Percentiles rank a stretch among this genome's conserved stretches.
Conservation (phyloP, 441 rosid species). For the Adansonia gregorii region DNA sequence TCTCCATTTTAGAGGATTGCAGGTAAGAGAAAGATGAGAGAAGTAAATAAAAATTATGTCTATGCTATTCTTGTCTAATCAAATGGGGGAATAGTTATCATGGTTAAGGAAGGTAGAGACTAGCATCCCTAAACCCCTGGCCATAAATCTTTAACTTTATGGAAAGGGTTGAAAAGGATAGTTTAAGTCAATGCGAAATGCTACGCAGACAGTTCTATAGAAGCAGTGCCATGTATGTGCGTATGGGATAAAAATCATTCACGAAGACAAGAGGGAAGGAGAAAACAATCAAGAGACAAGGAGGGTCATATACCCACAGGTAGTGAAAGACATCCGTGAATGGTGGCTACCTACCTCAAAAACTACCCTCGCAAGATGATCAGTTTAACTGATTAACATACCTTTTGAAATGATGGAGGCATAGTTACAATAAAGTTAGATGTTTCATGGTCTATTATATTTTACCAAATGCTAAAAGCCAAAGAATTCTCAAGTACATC, state of each 20-base stretch:
- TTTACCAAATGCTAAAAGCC: neutral
- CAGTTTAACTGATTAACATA: neutral
- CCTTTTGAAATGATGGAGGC: neutral
- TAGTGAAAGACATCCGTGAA: neutral
- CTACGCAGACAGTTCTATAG: too few relatives aligned
- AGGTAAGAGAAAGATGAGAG: conserved; percentile 2
- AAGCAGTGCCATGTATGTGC: too few relatives aligned
- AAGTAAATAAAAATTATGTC: neutral
- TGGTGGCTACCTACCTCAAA: neutral
- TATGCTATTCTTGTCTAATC: neutral
- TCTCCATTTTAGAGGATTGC: neutral
- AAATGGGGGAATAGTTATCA: neutral
- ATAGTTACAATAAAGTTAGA: neutral
- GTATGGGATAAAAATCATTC: too few relatives aligned
- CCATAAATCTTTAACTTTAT: too few relatives aligned
- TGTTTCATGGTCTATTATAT: neutral
- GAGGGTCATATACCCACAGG: neutral
- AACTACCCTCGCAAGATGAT: neutral
- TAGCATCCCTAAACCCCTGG: neutral
- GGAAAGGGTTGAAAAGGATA: neutral
- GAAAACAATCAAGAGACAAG: neutral
- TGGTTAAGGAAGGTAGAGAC: conserved; percentile 4
- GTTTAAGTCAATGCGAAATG: too few relatives aligned
- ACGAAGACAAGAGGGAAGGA: too few relatives aligned
- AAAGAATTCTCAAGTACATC: neutral